phyloP scores from a whole-genome alignment of 345 rosid genomes.

The Salix viminalis region DNA sequence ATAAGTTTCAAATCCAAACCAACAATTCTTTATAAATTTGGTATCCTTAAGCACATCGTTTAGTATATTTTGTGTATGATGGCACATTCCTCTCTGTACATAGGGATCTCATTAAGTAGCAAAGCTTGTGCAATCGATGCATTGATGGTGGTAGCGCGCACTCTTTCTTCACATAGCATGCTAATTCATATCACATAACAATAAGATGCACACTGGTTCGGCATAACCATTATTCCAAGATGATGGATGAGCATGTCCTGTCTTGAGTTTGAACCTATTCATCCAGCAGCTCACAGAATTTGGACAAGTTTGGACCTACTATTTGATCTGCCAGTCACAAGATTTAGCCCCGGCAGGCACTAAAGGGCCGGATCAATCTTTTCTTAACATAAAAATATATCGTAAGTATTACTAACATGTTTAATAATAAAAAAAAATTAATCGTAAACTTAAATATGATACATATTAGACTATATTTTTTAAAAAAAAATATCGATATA shows the following conservation, averaged over 20 bases:
- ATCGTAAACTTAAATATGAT: too few relatives aligned
- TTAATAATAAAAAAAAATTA: too few relatives aligned
- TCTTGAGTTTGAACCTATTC: neutral
- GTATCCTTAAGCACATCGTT: neutral
- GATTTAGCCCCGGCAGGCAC: neutral
- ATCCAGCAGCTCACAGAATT: neutral
- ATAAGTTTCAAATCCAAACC: neutral
- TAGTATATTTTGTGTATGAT: neutral
- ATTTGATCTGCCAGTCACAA: neutral
- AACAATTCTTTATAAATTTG: neutral
- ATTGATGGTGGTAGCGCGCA: neutral
- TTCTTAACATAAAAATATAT: too few relatives aligned
- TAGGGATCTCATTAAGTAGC: neutral
- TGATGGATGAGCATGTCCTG: neutral
- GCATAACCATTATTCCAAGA: neutral
- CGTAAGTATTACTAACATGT: too few relatives aligned
- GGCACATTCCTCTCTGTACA: neutral
- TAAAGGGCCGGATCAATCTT: too few relatives aligned
- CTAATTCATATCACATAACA: neutral
- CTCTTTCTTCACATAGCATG: neutral
- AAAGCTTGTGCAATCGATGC: neutral
- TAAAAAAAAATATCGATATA: too few relatives aligned
- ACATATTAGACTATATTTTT: too few relatives aligned
- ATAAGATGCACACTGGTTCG: neutral
- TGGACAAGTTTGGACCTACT: too few relatives aligned